A percentile compares a stretch with the other conserved stretches of the same genome.
These are phyloP conservation scores for Tylopilus rubrobrunneus DNA, from an alignment of 768 basidiomycete genomes.

Conservation along the genomic window DNA sequence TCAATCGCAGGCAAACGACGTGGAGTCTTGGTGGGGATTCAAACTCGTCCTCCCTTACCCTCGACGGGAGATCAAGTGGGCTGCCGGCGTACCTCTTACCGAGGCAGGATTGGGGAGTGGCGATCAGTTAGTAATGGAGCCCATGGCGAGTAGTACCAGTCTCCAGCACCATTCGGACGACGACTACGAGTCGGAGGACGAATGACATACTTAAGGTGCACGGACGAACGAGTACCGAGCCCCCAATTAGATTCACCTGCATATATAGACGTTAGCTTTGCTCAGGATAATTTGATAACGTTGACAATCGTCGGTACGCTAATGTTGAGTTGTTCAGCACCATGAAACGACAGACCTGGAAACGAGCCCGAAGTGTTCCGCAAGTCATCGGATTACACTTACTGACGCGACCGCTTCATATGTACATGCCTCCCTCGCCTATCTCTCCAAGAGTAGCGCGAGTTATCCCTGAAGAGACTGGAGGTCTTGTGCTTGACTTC, in stretches of 20 bases:
- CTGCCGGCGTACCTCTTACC: slow-evolving; percentile 34
- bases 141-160: slow-evolving; percentile 20
- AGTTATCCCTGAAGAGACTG: slow-evolving; percentile 1
- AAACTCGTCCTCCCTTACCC: slow-evolving; percentile 68
- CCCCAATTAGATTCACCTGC: neutral
- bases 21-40: slow-evolving; percentile 70
- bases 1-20: slow-evolving; percentile 21
- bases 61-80: slow-evolving; percentile 56
- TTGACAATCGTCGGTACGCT: too few relatives aligned
- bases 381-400: neutral
- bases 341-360: too few relatives aligned
- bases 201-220: slow-evolving; percentile 16
- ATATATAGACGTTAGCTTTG: too few relatives aligned
- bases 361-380: neutral
- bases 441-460: slow-evolving; percentile 25
- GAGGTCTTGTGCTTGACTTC: slow-evolving; percentile 12
- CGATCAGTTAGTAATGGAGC: slow-evolving; percentile 65
- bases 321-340: neutral
- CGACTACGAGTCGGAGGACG: slow-evolving; percentile 54
- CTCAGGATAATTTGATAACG: too few relatives aligned
- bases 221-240: neutral
- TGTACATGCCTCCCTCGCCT: slow-evolving; percentile 53
- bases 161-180: slow-evolving; percentile 41
- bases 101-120: slow-evolving; percentile 49
- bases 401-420: slow-evolving; percentile 24